phyloP scores from a whole-genome alignment of 2,329 filamentous ascomycete species.

The Berkeleyomyces rouxiae region DNA sequence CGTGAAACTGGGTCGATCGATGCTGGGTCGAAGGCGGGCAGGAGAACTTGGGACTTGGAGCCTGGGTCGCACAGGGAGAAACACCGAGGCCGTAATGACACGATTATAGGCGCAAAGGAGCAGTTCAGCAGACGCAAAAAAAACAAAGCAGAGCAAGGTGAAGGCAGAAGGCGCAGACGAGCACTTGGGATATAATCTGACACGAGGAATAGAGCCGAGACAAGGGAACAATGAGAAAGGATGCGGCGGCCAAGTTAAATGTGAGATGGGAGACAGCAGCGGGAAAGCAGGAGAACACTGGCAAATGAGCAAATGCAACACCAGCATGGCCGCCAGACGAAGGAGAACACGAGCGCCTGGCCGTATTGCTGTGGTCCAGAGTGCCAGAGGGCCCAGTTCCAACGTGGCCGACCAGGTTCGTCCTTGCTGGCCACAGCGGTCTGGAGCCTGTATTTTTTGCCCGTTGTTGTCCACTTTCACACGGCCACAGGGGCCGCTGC shows the following conservation, averaged over 20 bases:
- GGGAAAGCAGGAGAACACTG: not conserved
- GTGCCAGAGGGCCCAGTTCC: no score
- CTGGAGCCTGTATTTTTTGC: no score
- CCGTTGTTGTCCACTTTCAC: no score
- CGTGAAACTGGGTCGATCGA: no score
- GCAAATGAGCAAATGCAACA: conserved; percentile 2
- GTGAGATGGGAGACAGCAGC: not conserved
- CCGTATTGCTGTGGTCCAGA: no score
- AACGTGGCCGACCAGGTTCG: no score
- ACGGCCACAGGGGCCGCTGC: no score
- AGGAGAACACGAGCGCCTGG: not conserved
- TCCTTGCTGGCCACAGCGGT: no score
- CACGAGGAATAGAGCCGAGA: not conserved
- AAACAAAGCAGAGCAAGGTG: not conserved
- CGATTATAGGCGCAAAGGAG: not conserved
- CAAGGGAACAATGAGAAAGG: not conserved
- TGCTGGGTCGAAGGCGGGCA: no score
- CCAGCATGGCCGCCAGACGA: not conserved
- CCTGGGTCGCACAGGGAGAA: not conserved
- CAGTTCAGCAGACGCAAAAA: not conserved
- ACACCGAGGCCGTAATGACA: not conserved
- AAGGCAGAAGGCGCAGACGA: not conserved
- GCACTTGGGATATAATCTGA: not conserved
- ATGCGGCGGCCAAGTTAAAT: not conserved
- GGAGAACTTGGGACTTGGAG: not conserved